Percentiles rank a stretch among this genome's conserved stretches.
Evolutionary conservation across 2,329 filamentous ascomycete genomes (phyloP).

Genomic region (Pseudogymnoascus sp.): DNA sequence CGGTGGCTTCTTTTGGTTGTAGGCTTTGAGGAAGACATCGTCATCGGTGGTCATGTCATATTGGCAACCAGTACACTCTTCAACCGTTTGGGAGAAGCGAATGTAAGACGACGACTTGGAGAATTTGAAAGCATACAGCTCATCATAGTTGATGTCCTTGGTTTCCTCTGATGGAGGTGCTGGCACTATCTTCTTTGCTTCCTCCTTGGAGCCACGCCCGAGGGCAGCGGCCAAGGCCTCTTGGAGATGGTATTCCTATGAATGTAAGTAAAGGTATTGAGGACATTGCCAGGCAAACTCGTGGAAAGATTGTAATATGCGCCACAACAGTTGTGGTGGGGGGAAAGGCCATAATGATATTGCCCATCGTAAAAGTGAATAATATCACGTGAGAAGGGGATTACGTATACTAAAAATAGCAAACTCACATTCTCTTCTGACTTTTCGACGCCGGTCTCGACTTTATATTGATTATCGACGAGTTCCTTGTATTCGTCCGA

Average conservation of each 20-base stretch:
- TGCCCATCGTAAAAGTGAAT: background rate
- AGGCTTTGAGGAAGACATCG: slow-evolving; percentile 71
- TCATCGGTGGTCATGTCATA: slow-evolving; percentile 96
- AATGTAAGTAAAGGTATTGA: slow-evolving; percentile 14
- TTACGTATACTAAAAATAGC: slow-evolving; percentile 17
- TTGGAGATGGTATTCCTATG: slow-evolving; percentile 32
- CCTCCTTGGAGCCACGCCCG: slow-evolving; percentile 21
- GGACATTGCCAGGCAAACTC: background rate
- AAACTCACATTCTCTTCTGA: slow-evolving; percentile 89
- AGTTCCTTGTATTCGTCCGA: slow-evolving; percentile 70
- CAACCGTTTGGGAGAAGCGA: slow-evolving; percentile 94
- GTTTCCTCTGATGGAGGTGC: slow-evolving; percentile 59
- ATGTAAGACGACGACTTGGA: slow-evolving; percentile 88
- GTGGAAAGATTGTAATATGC: slow-evolving; percentile 8
- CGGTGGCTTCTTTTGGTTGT: slow-evolving; percentile 69
- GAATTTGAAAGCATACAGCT: slow-evolving; percentile 73
- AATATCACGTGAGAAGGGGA: slow-evolving; percentile 19
- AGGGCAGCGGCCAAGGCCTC: slow-evolving; percentile 23
- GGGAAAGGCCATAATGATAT: slow-evolving; percentile 5
- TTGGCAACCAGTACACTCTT: slow-evolving; percentile 81
- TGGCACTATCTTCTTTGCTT: slow-evolving; percentile 41
- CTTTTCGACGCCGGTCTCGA: slow-evolving; percentile 95
- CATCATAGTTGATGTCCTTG: slow-evolving; percentile 70
- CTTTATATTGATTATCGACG: slow-evolving; percentile 70
- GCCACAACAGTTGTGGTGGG: background rate